Evolutionary conservation across 1,284 basidiomycete genomes (phyloP).

Genomic region (Marasmius tenuissimus): DNA sequence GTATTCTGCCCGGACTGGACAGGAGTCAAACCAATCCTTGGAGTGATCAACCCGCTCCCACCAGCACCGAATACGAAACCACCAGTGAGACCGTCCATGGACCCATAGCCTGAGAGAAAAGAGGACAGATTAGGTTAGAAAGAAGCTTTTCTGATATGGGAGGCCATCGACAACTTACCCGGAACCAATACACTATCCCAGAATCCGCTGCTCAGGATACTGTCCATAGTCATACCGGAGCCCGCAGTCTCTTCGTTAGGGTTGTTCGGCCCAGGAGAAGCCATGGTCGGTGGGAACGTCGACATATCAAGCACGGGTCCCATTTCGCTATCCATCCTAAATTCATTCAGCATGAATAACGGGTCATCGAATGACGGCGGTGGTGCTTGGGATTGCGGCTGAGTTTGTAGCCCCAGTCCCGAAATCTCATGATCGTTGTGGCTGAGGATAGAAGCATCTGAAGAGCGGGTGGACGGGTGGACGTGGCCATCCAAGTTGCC

Average conservation of each 20-base stretch:
- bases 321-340: conserved; percentile 77
- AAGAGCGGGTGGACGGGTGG: not conserved
- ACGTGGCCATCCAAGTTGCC: conserved; percentile 5
- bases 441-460: conserved; percentile 9
- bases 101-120: conserved; percentile 61
- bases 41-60: conserved; percentile 74
- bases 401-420: not conserved
- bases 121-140: conserved; percentile 2
- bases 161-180: conserved; percentile 44
- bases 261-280: conserved; percentile 26
- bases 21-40: conserved; percentile 43
- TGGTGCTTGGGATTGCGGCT: not conserved
- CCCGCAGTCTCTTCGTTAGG: conserved; percentile 43
- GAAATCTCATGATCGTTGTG: no score
- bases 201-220: conserved; percentile 72
- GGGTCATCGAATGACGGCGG: conserved; percentile 19
- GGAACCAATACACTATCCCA: conserved; percentile 85
- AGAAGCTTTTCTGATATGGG: conserved; percentile 1
- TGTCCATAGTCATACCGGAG: conserved; percentile 72
- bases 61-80: conserved; percentile 81
- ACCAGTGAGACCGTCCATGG: conserved; percentile 76
- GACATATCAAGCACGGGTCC: conserved; percentile 75
- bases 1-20: conserved; percentile 43
- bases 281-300: conserved; percentile 83
- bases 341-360: conserved; percentile 45